phyloP scores from a whole-genome alignment of 129 eudicot species.

The Scalesia atractyloides region DNA sequence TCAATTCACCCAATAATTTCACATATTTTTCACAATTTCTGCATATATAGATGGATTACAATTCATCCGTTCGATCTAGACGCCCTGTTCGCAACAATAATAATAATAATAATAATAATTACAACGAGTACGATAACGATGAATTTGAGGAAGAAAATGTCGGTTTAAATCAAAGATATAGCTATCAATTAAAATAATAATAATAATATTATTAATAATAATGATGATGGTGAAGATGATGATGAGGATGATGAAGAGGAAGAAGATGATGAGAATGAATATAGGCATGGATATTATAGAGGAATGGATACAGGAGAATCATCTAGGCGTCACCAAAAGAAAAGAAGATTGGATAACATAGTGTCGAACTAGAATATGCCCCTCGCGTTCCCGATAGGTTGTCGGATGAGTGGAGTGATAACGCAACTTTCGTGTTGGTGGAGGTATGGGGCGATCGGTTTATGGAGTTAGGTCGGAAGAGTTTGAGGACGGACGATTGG shows the following conservation, averaged over 20 bases:
- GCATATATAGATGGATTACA: slow-evolving; percentile 30
- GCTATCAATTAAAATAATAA: slow-evolving; percentile 24
- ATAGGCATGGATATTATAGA: slow-evolving; percentile 37
- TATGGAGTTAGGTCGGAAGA: slow-evolving; percentile 72
- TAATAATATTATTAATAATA: background rate
- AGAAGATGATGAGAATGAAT: slow-evolving; percentile 26
- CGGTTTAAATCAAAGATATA: slow-evolving; percentile 30
- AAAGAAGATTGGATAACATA: slow-evolving; percentile 55
- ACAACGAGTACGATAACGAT: slow-evolving; percentile 42
- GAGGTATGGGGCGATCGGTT: slow-evolving; percentile 90
- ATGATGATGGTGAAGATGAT: slow-evolving; percentile 30
- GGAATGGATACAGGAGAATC: slow-evolving; percentile 52
- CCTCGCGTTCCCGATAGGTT: slow-evolving; percentile 38
- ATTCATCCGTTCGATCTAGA: slow-evolving; percentile 39
- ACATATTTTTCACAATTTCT: background rate
- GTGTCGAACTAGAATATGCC: slow-evolving; percentile 50
- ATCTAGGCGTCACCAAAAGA: slow-evolving; percentile 60
- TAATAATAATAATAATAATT: slow-evolving; percentile 28
- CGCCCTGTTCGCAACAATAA: slow-evolving; percentile 46
- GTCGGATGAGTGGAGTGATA: slow-evolving; percentile 66
- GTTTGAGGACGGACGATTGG: slow-evolving; percentile 87
- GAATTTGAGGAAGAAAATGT: slow-evolving; percentile 46
- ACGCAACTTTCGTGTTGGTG: slow-evolving; percentile 58
- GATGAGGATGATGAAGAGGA: slow-evolving; percentile 31
- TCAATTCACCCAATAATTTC: background rate